phyloP scores from a whole-genome alignment of 768 basidiomycete genomes.

The Boletus tomentosulus region DNA sequence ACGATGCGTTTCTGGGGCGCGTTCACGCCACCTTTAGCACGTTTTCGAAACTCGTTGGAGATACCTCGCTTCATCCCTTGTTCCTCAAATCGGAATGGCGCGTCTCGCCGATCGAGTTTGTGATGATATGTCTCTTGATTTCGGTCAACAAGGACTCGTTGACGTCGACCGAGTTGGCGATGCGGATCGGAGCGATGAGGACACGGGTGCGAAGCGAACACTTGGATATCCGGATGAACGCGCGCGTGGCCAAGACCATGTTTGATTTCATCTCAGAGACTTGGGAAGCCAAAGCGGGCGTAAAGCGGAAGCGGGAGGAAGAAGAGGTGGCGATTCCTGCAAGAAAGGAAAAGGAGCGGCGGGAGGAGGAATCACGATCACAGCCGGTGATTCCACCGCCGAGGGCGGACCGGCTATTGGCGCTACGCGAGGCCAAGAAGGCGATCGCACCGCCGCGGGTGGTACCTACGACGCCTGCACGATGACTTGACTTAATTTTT shows the following conservation, averaged over 20 bases:
- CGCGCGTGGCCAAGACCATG: slow-evolving; percentile 51
- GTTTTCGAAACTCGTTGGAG: slow-evolving; percentile 43
- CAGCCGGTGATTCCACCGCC: slow-evolving; percentile 12
- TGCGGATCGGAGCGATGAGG: slow-evolving; percentile 50
- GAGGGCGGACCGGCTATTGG: slow-evolving; percentile 15
- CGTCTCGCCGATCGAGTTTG: slow-evolving; percentile 67
- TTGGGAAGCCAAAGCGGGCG: not conserved
- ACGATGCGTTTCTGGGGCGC: slow-evolving; percentile 31
- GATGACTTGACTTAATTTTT: slow-evolving; percentile 1
- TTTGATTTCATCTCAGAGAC: slow-evolving; percentile 44
- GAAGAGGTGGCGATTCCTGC: slow-evolving; percentile 2
- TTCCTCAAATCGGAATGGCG: slow-evolving; percentile 43
- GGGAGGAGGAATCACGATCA: slow-evolving; percentile 4
- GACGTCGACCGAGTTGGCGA: slow-evolving; percentile 37
- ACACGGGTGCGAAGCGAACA: slow-evolving; percentile 49
- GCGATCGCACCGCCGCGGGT: slow-evolving; percentile 16
- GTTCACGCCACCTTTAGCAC: slow-evolving; percentile 44
- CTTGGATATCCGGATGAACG: slow-evolving; percentile 64
- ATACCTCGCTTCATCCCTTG: slow-evolving; percentile 30
- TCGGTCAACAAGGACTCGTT: slow-evolving; percentile 42
- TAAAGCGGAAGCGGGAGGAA: slow-evolving; percentile 28
- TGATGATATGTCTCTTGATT: slow-evolving; percentile 53
- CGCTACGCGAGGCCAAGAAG: slow-evolving; percentile 16
- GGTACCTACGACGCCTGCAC: slow-evolving; percentile 1
- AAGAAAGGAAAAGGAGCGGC: slow-evolving; percentile 17